Conservation (phyloP, 129 eudicot species). For the Lactuca sativa region DNA sequence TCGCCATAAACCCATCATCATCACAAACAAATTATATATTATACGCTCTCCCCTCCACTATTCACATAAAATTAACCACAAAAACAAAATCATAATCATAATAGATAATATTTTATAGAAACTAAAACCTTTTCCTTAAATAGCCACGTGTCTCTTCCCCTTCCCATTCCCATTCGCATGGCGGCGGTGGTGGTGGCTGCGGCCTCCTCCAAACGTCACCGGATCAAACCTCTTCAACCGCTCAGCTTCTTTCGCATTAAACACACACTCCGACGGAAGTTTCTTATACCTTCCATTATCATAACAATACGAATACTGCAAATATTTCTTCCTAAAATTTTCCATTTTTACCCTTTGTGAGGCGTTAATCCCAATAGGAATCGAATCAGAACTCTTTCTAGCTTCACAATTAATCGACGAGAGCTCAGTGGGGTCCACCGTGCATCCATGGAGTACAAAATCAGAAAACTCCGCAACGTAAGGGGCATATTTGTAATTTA, state of each 20-base stretch:
- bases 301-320: constrained; percentile 92
- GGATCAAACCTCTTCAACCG: constrained; percentile 69
- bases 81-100: constrained; percentile 17
- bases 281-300: constrained; percentile 59
- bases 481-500: constrained; percentile 90
- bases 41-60: constrained; percentile 26
- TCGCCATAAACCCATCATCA: constrained; percentile 3
- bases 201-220: constrained; percentile 69
- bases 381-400: constrained; percentile 20
- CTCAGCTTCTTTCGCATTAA: constrained; percentile 59
- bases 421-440: constrained; percentile 68
- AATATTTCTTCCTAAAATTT: constrained; percentile 56
- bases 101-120: constrained; percentile 16
- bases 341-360: constrained; percentile 66
- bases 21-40: constrained; percentile 26
- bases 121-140: constrained; percentile 28
- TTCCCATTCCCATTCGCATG: constrained; percentile 34
- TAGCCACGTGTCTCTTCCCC: constrained; percentile 52
- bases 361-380: constrained; percentile 43
- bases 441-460: constrained; percentile 85
- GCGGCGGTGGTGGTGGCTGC: constrained; percentile 40
- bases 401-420: constrained; percentile 51
- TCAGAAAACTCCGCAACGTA: constrained; percentile 73
- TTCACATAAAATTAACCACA: constrained; percentile 37
- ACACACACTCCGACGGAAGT: constrained; percentile 75